Conservation (phyloP, 768 basidiomycete genomes). For the Tricholoma terreum region DNA sequence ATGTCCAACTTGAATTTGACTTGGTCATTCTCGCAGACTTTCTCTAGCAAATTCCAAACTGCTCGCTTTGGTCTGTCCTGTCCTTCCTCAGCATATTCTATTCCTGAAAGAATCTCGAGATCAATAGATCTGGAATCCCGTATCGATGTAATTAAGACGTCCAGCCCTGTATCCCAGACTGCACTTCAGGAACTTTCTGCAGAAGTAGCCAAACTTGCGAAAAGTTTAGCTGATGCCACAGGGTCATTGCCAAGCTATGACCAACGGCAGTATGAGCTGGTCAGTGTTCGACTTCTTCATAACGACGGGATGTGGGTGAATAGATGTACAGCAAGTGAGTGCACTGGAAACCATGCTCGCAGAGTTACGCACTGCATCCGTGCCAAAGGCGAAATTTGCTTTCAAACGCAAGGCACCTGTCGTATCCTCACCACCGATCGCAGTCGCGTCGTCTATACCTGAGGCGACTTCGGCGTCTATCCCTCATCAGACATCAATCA, state of each 20-base stretch:
- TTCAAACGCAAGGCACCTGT: constrained; percentile 49
- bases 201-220: constrained; percentile 57
- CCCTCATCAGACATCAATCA: constrained; percentile 5
- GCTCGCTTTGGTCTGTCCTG: constrained; percentile 45
- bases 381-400: constrained; percentile 58
- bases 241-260: constrained; percentile 69
- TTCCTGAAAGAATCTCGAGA: constrained; percentile 13
- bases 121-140: constrained; percentile 47
- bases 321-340: constrained; percentile 56
- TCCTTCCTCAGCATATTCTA: constrained; percentile 11
- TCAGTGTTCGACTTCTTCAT: constrained; percentile 30
- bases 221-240: constrained; percentile 60
- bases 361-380: constrained; percentile 40
- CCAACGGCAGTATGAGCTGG: constrained; percentile 67
- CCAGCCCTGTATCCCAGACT: constrained; percentile 29
- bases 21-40: constrained; percentile 49
- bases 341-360: constrained; percentile 55
- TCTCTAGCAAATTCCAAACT: constrained; percentile 49
- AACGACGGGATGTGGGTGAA: constrained; percentile 10
- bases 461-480: background rate
- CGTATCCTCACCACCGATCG: constrained; percentile 9
- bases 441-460: background rate
- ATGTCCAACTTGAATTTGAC: constrained; percentile 29
- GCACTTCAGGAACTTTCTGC: constrained; percentile 41
- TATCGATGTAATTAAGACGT: constrained; percentile 38